A percentile compares a stretch with the other conserved stretches of the same genome.
phyloP scores from a whole-genome alignment of 1,284 basidiomycete genomes.

The Apiotrichum sp. region DNA sequence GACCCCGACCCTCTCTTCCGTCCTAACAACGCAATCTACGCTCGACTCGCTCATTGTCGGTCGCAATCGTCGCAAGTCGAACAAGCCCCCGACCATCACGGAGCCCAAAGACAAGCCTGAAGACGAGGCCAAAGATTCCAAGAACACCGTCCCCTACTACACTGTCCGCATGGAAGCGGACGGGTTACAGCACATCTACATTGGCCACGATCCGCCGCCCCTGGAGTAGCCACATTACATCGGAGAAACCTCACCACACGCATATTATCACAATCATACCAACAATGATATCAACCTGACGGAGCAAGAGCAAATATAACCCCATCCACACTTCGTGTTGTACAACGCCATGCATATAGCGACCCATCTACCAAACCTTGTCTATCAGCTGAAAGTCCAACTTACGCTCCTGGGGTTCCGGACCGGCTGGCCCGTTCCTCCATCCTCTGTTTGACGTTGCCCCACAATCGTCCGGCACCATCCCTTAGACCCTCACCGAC shows the following conservation, averaged over 20 bases:
- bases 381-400: background rate
- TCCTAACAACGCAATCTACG: background rate
- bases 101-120: background rate
- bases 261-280: background rate
- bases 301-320: background rate
- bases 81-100: background rate
- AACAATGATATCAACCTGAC: no score
- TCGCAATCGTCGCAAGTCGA: background rate
- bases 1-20: background rate
- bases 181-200: conserved; percentile 7
- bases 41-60: conserved; percentile 6
- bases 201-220: background rate
- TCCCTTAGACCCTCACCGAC: conserved; percentile 52
- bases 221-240: no score
- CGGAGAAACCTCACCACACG: background rate
- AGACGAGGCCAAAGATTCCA: background rate
- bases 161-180: conserved; percentile 1
- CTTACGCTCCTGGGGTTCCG: conserved; percentile 28
- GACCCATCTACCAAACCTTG: background rate
- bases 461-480: conserved; percentile 76
- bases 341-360: background rate
- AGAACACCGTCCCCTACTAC: background rate
- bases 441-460: conserved; percentile 80
- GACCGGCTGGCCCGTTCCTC: conserved; percentile 74
- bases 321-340: background rate